phyloP scores from a whole-genome alignment of 441 rosid species.

The Hura crepitans region DNA sequence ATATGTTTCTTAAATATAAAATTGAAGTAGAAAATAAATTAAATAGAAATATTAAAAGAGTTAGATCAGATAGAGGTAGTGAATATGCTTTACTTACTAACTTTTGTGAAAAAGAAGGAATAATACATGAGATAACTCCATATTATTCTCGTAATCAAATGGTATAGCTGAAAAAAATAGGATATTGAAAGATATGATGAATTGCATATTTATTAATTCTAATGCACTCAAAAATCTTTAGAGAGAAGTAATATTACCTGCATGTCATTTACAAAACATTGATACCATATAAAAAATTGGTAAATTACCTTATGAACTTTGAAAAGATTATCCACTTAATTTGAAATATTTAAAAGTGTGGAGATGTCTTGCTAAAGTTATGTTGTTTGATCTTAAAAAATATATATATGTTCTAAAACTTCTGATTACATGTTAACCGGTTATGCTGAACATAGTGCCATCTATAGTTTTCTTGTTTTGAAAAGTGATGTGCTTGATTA shows the following conservation, averaged over 20 bases:
- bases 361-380: neutral
- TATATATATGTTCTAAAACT: neutral
- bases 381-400: neutral
- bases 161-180: neutral
- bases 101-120: neutral
- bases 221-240: neutral
- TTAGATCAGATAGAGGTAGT: neutral
- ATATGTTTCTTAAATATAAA: neutral
- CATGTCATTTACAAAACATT: neutral
- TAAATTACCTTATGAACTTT: neutral
- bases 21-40: neutral
- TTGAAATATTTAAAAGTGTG: too few species aligned
- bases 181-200: neutral
- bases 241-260: neutral
- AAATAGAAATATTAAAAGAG: neutral
- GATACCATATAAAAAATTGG: neutral
- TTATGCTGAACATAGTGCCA: neutral
- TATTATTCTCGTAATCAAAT: neutral
- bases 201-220: neutral
- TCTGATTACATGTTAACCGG: constrained; percentile 8
- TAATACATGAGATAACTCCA: neutral
- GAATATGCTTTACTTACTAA: neutral
- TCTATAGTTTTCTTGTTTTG: neutral
- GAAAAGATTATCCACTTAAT: neutral
- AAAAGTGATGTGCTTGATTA: neutral